phyloP scores from a whole-genome alignment of 192 early-diverging fungal species.

The Coemansia sp. region DNA sequence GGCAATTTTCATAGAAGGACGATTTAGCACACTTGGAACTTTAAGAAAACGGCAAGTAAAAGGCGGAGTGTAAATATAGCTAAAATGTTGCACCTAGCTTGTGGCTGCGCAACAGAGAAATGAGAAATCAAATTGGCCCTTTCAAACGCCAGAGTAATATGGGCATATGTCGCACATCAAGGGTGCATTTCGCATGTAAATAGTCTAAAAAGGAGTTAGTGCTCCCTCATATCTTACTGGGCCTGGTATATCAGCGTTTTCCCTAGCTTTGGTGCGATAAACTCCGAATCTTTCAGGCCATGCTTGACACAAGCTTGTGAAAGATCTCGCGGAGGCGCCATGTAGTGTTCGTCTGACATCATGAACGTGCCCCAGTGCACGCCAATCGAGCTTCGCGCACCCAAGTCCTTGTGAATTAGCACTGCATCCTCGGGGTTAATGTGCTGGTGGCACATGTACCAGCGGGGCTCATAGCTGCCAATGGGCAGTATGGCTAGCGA shows the following conservation, averaged over 20 bases:
- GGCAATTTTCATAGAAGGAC: constrained; percentile 24
- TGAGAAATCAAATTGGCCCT: background rate
- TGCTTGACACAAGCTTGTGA: constrained; percentile 44
- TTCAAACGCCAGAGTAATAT: background rate
- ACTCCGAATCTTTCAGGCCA: constrained; percentile 13
- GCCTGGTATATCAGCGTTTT: constrained; percentile 24
- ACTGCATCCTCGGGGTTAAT: constrained; percentile 79
- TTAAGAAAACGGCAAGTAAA: background rate
- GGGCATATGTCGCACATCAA: background rate
- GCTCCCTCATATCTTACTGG: background rate
- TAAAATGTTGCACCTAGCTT: background rate
- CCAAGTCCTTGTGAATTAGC: constrained; percentile 72
- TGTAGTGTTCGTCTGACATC: constrained; percentile 72
- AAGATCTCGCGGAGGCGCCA: constrained; percentile 66
- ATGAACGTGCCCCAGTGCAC: constrained; percentile 91
- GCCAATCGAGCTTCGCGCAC: constrained; percentile 62
- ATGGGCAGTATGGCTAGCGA: constrained; percentile 79
- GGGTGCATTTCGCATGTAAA: background rate
- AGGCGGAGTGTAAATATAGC: background rate
- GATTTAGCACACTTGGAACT: background rate
- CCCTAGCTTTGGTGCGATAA: constrained; percentile 44
- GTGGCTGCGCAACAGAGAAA: background rate
- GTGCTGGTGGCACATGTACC: constrained; percentile 73
- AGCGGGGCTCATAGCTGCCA: constrained; percentile 80
- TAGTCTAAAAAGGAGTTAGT: background rate